Evolutionary conservation across 805 yeast species (phyloP).

Genomic region (Metschnikowia dekortorum): DNA sequence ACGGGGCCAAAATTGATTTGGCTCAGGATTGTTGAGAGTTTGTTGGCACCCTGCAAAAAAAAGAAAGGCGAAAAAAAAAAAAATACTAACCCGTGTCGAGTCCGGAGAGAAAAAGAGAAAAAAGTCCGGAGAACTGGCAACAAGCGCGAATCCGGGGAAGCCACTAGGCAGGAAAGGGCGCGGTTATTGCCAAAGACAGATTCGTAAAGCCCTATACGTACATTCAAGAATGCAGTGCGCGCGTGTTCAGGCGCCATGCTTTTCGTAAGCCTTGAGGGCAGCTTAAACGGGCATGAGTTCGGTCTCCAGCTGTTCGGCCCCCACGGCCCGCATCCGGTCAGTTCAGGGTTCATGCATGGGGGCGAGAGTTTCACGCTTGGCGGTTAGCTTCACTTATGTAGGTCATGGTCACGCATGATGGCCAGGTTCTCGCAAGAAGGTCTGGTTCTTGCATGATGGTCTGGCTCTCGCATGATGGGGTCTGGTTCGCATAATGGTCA

Average conservation of each 20-base stretch:
- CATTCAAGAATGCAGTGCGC: background rate
- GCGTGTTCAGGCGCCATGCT: background rate
- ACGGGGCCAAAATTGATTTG: background rate
- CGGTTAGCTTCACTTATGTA: background rate
- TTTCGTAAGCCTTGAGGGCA: background rate
- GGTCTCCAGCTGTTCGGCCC: background rate
- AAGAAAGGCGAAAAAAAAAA: background rate
- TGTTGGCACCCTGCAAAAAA: background rate
- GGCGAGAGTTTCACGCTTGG: background rate
- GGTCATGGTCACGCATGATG: background rate
- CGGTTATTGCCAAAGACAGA: background rate
- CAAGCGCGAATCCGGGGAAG: constrained; percentile 2
- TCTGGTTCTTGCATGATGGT: no score
- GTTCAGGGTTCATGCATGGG: background rate
- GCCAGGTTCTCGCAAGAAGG: background rate
- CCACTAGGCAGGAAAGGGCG: background rate
- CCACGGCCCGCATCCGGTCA: background rate
- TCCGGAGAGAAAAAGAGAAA: background rate
- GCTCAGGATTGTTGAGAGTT: background rate
- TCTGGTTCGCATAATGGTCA: no score
- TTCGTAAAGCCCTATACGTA: background rate
- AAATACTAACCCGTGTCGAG: background rate
- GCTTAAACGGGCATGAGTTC: background rate
- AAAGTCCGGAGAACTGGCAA: constrained; percentile 2
- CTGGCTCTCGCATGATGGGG: no score